Evolutionary conservation across 2,329 filamentous ascomycete species (phyloP).

Genomic region (Paracoccidioides brasiliensis): DNA sequence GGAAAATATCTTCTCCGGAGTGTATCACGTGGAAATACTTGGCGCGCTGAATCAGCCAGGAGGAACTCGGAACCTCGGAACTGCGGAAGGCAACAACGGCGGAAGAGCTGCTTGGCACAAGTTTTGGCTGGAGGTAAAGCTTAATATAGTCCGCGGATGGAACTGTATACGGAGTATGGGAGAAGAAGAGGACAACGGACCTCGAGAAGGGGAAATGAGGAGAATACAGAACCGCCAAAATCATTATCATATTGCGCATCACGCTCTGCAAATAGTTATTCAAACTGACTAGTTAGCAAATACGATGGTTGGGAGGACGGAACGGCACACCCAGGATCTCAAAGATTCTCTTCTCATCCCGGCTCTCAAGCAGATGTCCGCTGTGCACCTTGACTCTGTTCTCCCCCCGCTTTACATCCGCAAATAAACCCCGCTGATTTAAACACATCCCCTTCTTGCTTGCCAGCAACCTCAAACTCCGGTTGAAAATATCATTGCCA

Average conservation of each 20-base stretch:
- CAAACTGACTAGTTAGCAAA: slow-evolving; percentile 41
- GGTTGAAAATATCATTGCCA: slow-evolving; percentile 87
- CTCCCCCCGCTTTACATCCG: slow-evolving; percentile 50
- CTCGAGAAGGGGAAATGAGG: neutral
- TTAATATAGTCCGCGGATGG: too few relatives aligned
- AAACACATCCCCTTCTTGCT: slow-evolving; percentile 69
- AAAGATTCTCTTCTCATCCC: slow-evolving; percentile 68
- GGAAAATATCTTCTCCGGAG: neutral
- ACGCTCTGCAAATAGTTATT: neutral
- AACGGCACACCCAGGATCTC: slow-evolving; percentile 71
- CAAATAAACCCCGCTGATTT: slow-evolving; percentile 71
- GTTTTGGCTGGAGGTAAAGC: neutral
- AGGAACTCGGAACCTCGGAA: neutral
- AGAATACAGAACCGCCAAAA: too few relatives aligned
- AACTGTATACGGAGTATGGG: neutral
- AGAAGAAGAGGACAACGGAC: too few relatives aligned
- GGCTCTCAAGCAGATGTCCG: slow-evolving; percentile 59
- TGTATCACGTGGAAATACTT: neutral
- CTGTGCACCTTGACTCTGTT: slow-evolving; percentile 49
- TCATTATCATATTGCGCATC: neutral
- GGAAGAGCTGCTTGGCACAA: too few relatives aligned
- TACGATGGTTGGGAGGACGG: slow-evolving; percentile 62
- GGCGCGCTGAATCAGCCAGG: neutral
- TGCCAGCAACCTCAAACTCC: slow-evolving; percentile 68
- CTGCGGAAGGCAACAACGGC: neutral